phyloP scores from a whole-genome alignment of 2,329 filamentous ascomycete genomes.

The Sporothrix mexicana region DNA sequence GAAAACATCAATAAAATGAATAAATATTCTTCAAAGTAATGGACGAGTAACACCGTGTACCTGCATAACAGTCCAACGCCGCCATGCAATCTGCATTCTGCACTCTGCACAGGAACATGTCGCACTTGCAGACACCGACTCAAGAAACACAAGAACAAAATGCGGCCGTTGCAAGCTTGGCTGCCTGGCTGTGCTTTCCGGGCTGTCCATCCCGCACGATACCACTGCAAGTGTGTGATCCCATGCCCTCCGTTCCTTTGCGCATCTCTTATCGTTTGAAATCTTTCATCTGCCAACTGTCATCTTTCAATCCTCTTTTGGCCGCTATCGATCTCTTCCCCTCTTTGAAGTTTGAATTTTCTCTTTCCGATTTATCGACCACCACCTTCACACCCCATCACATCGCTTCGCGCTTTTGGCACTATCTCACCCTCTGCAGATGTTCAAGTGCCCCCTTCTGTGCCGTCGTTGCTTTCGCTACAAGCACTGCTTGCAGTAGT shows the following conservation, averaged over 20 bases:
- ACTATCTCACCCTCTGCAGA: background rate
- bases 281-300: background rate
- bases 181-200: background rate
- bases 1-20: background rate
- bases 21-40: background rate
- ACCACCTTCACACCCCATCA: background rate
- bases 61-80: constrained; percentile 9
- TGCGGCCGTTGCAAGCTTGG: background rate
- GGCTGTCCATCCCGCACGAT: constrained; percentile 1
- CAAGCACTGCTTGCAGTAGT: constrained; percentile 11
- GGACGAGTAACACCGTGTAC: constrained; percentile 4
- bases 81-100: background rate
- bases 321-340: background rate
- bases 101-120: background rate
- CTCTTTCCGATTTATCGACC: background rate
- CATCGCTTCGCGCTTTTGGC: background rate
- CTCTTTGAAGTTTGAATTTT: background rate
- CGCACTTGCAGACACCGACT: background rate
- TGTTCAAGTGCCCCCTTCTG: constrained; percentile 1
- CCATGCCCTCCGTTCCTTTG: background rate
- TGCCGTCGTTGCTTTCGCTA: constrained; percentile 26
- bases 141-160: background rate
- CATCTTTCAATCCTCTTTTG: background rate
- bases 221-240: background rate
- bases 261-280: background rate